Evolutionary conservation across 176 grass and related monocot genomes (phyloP), one percentile per base, ranked within the genome.

Genomic region (Rhipidocladum racemiflorum): DNA sequence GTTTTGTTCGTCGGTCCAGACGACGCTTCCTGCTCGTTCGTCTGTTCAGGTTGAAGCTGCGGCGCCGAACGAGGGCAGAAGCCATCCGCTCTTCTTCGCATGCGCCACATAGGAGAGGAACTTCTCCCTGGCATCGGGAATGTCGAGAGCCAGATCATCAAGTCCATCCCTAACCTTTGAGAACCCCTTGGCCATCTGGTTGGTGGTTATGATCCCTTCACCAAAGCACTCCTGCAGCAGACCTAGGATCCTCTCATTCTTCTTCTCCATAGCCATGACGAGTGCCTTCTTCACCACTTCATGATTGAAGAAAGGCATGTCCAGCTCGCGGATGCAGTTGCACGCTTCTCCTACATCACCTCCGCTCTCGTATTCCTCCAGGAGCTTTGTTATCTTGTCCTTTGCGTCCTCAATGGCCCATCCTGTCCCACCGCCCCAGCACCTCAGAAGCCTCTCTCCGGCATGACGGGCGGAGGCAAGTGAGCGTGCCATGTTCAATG

Each of bases 141-240:
- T 92, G n/a, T 97, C 95, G 0, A 97, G 95, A 61, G 95, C 95
- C 84, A 97, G 85, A 68, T 97, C 95, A 71, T 97, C 95, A 7
- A 97, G 92, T 43, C 85, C 95, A 6, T 97, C 92, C 81, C 88
- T 75, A 27, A 97, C 92, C 84, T 92, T 94, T 11, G 84, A 81
- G 87, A 97, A 97, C 42, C 95, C 95, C 85, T 97, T 97, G 71
- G 90, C 94, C 85, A 97, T 91, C 85, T 97, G 95, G 77, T 94
- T 94, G 73, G 87, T 94, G 35, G 95, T 97, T 73, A 97, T 92
- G 74, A 97, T 86, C 69, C 95, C 95, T 89, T 97, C 95, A 7
- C 88, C 63, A 30, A 97, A 97, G 78, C 92, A 92, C 63, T 97
- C 92, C 17, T 88, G 86, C 30, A 97, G 80, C 73, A 97, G 89